Evolutionary conservation across 331 rosid species (phyloP).

Genomic region (Phaseolus coccineus): DNA sequence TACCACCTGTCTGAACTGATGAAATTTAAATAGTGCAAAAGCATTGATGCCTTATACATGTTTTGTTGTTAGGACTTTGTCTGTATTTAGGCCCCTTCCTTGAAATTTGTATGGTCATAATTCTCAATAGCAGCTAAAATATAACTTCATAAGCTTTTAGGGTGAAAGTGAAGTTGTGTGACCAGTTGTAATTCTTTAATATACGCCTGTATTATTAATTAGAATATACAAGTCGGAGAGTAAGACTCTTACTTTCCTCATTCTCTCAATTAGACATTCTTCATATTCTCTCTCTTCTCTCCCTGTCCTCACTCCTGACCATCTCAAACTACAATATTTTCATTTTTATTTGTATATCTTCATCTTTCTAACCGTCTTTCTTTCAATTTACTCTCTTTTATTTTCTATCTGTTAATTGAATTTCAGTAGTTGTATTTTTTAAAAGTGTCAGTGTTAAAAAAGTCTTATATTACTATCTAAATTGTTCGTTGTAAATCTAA

Average conservation of each 20-base stretch:
- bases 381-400: not conserved
- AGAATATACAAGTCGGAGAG: not conserved
- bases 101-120: not conserved
- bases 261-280: not conserved
- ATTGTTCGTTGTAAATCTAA: not conserved
- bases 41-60: not conserved
- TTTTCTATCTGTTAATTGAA: not conserved
- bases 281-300: not conserved
- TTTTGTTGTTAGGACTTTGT: not conserved
- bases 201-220: not conserved
- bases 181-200: not conserved
- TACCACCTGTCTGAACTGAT: constrained; percentile 1
- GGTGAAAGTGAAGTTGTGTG: not conserved
- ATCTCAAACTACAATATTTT: not conserved
- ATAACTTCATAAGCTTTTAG: constrained; percentile 20
- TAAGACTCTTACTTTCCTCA: not conserved
- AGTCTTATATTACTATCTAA: not conserved
- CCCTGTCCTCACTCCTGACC: not conserved
- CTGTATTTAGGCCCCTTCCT: not conserved
- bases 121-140: constrained; percentile 23
- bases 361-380: not conserved
- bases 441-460: not conserved
- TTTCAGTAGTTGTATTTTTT: not conserved
- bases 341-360: not conserved
- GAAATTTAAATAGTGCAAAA: constrained; percentile 15